A percentile compares a stretch with the other conserved stretches of the same genome.
Evolutionary conservation across 345 rosid species (phyloP).

Genomic region (Eucalyptus dawsonii): DNA sequence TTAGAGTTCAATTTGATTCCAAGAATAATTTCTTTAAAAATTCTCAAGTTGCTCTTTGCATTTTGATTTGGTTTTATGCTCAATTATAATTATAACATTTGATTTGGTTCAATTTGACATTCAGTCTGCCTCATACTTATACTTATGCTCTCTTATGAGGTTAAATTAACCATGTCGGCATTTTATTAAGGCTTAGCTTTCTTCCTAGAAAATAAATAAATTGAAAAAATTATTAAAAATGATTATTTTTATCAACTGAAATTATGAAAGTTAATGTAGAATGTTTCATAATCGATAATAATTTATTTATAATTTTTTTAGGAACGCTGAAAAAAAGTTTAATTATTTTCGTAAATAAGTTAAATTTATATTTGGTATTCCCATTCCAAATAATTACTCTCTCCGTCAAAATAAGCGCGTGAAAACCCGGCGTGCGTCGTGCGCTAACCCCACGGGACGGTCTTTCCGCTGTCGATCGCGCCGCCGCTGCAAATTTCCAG

Average conservation of each 20-base stretch:
- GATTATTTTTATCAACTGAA: not conserved
- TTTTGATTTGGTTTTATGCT: not conserved
- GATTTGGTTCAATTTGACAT: not conserved
- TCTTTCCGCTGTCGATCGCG: not conserved
- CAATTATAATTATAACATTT: accelerated
- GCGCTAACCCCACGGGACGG: not conserved
- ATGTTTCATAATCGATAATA: too few relatives aligned
- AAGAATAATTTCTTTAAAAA: not conserved
- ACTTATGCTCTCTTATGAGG: too few relatives aligned
- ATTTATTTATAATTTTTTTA: too few relatives aligned
- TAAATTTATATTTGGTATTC: not conserved
- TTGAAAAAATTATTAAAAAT: too few relatives aligned
- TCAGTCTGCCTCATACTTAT: accelerated
- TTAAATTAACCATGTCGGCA: too few relatives aligned
- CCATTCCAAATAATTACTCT: not conserved
- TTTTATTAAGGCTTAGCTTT: too few relatives aligned
- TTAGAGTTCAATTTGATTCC: too few relatives aligned
- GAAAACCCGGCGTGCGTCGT: not conserved
- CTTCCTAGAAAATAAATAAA: accelerated
- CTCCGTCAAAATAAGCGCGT: not conserved
- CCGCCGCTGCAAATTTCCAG: not conserved
- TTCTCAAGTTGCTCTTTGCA: not conserved
- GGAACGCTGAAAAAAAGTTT: not conserved
- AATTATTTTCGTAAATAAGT: too few relatives aligned
- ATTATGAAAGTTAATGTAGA: too few relatives aligned